Evolutionary conservation across 768 basidiomycete species (phyloP), one percentile per base, ranked within the genome.

Genomic region (Mycena galericulata): DNA sequence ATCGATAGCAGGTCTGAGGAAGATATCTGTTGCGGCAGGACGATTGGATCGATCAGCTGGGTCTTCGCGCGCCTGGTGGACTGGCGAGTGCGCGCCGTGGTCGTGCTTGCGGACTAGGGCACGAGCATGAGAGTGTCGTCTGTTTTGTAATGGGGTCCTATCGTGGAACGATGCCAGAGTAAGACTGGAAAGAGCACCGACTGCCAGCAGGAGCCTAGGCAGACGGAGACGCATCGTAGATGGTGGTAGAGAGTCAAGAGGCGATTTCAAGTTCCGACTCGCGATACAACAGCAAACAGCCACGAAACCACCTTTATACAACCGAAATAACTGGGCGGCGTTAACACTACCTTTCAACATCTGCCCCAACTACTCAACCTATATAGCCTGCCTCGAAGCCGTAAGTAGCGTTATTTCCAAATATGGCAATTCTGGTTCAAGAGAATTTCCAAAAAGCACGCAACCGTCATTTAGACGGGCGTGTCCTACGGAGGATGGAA

Each of bases 331-430:
- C n/a, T n/a, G n/a, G n/a, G n/a, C n/a, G n/a, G n/a, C n/a, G n/a
- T n/a, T n/a, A n/a, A n/a, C n/a, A n/a, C n/a, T n/a, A n/a, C n/a
- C n/a, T n/a, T n/a, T n/a, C n/a, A n/a, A n/a, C n/a, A n/a, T n/a
- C n/a, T n/a, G n/a, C n/a, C n/a, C n/a, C n/a, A 36, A 36, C 34
- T 14, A 36, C 34, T 36, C 34, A 36, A 14, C 34, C 8, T 36
- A 36, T 36, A 14, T 36, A 36, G 47, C n/a, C n/a, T n/a, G n/a
- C n/a, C n/a, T n/a, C n/a, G n/a, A n/a, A n/a, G n/a, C n/a, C n/a
- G n/a, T n/a, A n/a, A n/a, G n/a, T n/a, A n/a, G n/a, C n/a, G n/a
- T 49, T 24, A 49, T 40, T 55, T 58, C 56, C 56, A 45, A 45
- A 58, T 45, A 11, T n/a, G 51, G 51, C 12, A 36, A 54, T 54